Conservation (phyloP, 257 asterid genomes). For the Solanum bulbocastanum region DNA sequence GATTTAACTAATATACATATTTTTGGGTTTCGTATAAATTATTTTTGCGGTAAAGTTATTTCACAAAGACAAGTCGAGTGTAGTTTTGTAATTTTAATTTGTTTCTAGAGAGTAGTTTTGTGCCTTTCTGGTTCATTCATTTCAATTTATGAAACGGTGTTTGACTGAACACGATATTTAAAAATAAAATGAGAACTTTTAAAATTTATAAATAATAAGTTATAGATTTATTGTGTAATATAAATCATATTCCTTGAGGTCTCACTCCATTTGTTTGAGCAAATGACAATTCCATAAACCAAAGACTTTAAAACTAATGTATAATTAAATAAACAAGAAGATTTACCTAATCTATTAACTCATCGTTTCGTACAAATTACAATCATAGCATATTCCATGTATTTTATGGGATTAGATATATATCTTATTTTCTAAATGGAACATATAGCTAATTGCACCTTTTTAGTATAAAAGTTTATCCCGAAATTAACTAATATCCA, state of each 20-base stretch:
- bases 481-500: neutral
- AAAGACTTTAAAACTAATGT: neutral
- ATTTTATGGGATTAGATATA: neutral
- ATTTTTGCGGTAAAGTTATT: neutral
- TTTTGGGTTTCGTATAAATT: too few relatives aligned
- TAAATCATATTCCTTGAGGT: neutral
- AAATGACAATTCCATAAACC: neutral
- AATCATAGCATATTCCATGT: too few relatives aligned
- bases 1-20: neutral
- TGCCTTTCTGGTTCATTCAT: too few relatives aligned
- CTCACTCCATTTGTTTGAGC: neutral
- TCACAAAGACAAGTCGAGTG: neutral
- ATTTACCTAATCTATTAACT: neutral
- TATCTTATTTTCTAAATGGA: too few relatives aligned
- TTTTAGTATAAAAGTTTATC: neutral
- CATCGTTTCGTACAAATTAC: neutral
- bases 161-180: neutral
- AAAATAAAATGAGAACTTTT: too few relatives aligned
- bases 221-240: too few relatives aligned
- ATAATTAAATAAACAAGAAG: neutral
- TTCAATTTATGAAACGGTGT: too few relatives aligned
- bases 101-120: neutral
- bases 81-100: neutral
- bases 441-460: too few relatives aligned
- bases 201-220: too few relatives aligned